phyloP scores from a whole-genome alignment of 1,284 basidiomycete species.

The Papiliotrema fonsecae region DNA sequence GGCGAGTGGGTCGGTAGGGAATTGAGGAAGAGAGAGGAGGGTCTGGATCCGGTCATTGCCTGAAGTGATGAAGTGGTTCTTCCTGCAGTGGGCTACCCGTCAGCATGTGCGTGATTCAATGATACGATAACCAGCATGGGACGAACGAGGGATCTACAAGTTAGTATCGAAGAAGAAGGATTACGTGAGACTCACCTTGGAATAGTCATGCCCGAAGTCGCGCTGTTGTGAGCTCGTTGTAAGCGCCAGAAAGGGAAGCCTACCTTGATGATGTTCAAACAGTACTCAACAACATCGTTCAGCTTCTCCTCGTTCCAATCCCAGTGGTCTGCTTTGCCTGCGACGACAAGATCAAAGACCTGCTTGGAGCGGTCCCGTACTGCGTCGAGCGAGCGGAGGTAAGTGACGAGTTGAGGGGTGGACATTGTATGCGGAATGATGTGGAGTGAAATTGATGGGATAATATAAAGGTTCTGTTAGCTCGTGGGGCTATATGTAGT shows the following conservation, averaged over 20 bases:
- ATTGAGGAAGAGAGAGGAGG: slow-evolving; percentile 45
- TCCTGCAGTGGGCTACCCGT: slow-evolving; percentile 69
- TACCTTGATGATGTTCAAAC: slow-evolving; percentile 72
- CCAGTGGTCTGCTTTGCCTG: slow-evolving; percentile 76
- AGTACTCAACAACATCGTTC: slow-evolving; percentile 69
- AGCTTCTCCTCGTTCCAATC: slow-evolving; percentile 75
- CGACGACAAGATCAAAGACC: slow-evolving; percentile 70
- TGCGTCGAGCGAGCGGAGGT: slow-evolving; percentile 78
- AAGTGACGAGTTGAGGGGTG: slow-evolving; percentile 45
- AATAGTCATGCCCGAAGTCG: slow-evolving; percentile 71
- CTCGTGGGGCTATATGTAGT: background rate
- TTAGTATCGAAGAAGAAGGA: background rate
- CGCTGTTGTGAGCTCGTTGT: slow-evolving; percentile 53
- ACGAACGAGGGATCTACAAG: slow-evolving; percentile 30
- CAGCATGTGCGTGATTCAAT: background rate
- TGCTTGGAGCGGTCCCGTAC: slow-evolving; percentile 77
- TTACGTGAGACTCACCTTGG: slow-evolving; percentile 50
- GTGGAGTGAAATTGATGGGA: background rate
- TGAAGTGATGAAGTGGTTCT: slow-evolving; percentile 68
- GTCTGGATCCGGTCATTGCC: slow-evolving; percentile 54
- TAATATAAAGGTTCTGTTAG: background rate
- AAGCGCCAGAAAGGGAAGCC: slow-evolving; percentile 2
- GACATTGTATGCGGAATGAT: slow-evolving; percentile 1
- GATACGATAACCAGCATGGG: too few relatives aligned
- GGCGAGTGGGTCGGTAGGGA: slow-evolving; percentile 52